Conservation (phyloP, 1,139 yeast species). For the Taphrina deformans region DNA sequence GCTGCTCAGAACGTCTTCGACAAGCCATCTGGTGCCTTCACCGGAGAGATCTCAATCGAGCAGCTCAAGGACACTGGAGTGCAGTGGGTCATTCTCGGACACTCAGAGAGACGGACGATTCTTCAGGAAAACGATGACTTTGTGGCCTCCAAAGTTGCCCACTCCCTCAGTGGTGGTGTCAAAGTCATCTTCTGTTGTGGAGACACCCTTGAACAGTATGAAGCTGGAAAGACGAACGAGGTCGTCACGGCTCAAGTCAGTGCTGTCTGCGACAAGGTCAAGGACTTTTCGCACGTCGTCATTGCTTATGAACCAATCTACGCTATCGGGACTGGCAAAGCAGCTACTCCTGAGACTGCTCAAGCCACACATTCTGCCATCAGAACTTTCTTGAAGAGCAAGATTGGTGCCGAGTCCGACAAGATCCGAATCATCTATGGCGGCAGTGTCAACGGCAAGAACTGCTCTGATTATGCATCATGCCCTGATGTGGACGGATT, state of each 20-base stretch:
- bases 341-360: slow-evolving; percentile 90
- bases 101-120: slow-evolving; percentile 97
- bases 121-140: slow-evolving; percentile 88
- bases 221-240: slow-evolving; percentile 78
- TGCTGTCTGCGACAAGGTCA: slow-evolving; percentile 78
- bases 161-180: slow-evolving; percentile 53
- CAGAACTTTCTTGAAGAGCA: slow-evolving; percentile 74
- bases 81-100: slow-evolving; percentile 94
- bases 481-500: slow-evolving; percentile 95
- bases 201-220: slow-evolving; percentile 92
- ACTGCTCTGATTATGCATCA: slow-evolving; percentile 85
- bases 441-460: slow-evolving; percentile 96
- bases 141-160: slow-evolving; percentile 91
- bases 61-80: slow-evolving; percentile 91
- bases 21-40: slow-evolving; percentile 93
- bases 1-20: slow-evolving; percentile 89
- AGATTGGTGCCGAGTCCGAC: slow-evolving; percentile 78
- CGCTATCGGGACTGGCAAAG: slow-evolving; percentile 99
- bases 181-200: slow-evolving; percentile 35
- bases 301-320: slow-evolving; percentile 98
- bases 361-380: slow-evolving; percentile 79
- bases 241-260: slow-evolving; percentile 88
- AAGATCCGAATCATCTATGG: slow-evolving; percentile 91
- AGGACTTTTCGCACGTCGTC: slow-evolving; percentile 91
- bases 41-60: slow-evolving; percentile 88